Evolutionary conservation across 495 filamentous ascomycete genomes (phyloP), one percentile per base, ranked within the genome.

Genomic region (Podospora pseudoanserina): DNA sequence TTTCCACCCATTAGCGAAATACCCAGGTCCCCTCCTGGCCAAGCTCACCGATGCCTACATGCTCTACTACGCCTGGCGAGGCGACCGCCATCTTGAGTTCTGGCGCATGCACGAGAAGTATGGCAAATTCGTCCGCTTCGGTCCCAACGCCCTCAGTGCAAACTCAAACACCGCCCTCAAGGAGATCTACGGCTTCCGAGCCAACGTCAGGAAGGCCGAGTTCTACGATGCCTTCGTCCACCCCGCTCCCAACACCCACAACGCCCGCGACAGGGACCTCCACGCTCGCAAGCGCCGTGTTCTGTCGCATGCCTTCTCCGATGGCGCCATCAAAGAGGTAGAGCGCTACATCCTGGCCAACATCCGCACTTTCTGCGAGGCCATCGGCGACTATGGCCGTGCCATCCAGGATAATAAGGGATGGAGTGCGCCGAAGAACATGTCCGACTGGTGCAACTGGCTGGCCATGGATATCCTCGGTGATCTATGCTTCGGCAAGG

Each of bases 391-490:
- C 15, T 68, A 76, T 16, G 73, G 79, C 64, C 78, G 78, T 18
- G 70, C 68, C 2, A 72, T 69, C 39, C 72, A 73, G 27, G 79
- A 82, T 13, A 74, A 71, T 65, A 79, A 80, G 73, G 79, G 80
- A 26, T 79, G 80, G 81, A 78, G 83, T 27, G 71, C 76, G 56
- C 68, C 80, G 23, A 78, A 81, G 70, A 84, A 91, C 74, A 84
- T 90, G 78, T 80, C 87, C 0, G 80, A 87, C 68, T 90, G 87
- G 85, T 83, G 82, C 65, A 89, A 87, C 73, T 91, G 86, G 77
- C 81, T 90, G 9, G 84, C 86, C 60, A 92, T 91, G 80, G 90
- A 93, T 70, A 86, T 91, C 23, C 86, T 93, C 76, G 90, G 89
- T 3, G 87, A 91, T 49, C 71, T 93, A 9, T 84, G 83, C 66